phyloP scores from a whole-genome alignment of 228 moss, liverwort and hornwort species.

The Sphagnum magellanicum region DNA sequence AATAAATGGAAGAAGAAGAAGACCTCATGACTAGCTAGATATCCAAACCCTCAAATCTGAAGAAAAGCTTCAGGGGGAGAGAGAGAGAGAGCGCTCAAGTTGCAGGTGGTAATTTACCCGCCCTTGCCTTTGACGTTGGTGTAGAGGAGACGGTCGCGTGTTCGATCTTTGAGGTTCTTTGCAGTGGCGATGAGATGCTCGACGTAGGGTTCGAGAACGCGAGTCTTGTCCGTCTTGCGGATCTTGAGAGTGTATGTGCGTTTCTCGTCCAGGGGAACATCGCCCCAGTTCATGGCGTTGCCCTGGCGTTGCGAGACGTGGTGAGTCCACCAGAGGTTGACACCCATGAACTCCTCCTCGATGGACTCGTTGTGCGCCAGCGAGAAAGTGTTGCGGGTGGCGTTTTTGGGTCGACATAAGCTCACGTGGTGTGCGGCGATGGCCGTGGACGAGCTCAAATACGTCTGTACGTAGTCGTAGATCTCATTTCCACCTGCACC shows the following conservation, averaged over 20 bases:
- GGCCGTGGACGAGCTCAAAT: conserved; percentile 41
- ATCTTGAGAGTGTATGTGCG: conserved; percentile 47
- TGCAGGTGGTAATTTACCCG: background rate
- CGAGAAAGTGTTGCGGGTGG: conserved; percentile 47
- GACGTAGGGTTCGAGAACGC: conserved; percentile 29
- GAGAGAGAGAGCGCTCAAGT: background rate
- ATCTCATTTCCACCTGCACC: conserved; percentile 51
- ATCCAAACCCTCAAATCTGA: background rate
- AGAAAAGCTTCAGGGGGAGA: background rate
- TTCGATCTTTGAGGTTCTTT: conserved; percentile 20
- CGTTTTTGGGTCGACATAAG: conserved; percentile 48
- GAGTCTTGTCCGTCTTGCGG: conserved; percentile 36
- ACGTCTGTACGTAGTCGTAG: conserved; percentile 42
- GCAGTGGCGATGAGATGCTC: conserved; percentile 37
- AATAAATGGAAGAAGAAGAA: background rate
- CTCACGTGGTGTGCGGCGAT: conserved; percentile 34
- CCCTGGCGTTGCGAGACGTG: conserved; percentile 19
- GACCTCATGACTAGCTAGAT: background rate
- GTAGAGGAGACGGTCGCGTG: conserved; percentile 42
- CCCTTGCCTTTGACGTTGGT: conserved; percentile 21
- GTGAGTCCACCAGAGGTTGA: conserved; percentile 42
- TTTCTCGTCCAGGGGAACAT: conserved; percentile 25
- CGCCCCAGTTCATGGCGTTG: conserved; percentile 8
- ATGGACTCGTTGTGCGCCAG: conserved; percentile 41
- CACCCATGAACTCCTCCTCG: conserved; percentile 24